Evolutionary conservation across 2,329 filamentous ascomycete genomes (phyloP).

Genomic region (Fusarium cicatricum): DNA sequence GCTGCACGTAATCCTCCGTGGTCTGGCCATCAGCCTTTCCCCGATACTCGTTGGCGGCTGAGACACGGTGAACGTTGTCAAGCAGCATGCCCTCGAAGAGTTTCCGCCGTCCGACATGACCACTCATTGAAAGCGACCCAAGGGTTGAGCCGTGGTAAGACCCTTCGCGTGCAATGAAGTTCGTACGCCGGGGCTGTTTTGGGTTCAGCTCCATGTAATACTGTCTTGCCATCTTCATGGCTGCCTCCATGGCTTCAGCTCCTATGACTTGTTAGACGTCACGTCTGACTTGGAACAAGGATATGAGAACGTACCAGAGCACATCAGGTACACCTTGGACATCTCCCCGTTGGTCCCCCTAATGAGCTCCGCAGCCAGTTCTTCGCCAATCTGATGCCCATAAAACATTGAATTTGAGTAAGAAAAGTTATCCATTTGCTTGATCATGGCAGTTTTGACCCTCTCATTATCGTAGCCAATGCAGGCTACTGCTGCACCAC

Average conservation of each 20-base stretch:
- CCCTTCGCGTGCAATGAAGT: constrained; percentile 72
- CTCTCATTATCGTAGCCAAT: too few relatives aligned
- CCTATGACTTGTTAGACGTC: constrained; percentile 46
- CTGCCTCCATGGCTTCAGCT: constrained; percentile 55
- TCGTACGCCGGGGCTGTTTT: constrained; percentile 62
- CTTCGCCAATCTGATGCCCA: constrained; percentile 33
- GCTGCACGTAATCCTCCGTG: constrained; percentile 30
- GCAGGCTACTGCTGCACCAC: too few relatives aligned
- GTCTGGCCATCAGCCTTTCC: constrained; percentile 39
- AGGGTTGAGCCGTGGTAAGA: constrained; percentile 79
- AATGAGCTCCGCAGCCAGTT: constrained; percentile 40
- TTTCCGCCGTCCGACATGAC: constrained; percentile 25
- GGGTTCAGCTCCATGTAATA: constrained; percentile 52
- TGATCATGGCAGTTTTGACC: constrained; percentile 8
- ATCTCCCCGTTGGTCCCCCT: constrained; percentile 45
- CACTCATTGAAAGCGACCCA: constrained; percentile 68
- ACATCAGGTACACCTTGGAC: constrained; percentile 47
- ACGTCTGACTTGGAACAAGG: not conserved
- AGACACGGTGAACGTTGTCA: constrained; percentile 34
- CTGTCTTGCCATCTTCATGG: constrained; percentile 56
- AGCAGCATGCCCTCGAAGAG: constrained; percentile 35
- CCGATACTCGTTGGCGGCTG: constrained; percentile 24
- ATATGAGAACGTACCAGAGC: constrained; percentile 42
- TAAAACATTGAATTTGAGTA: constrained; percentile 34
- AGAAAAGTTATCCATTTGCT: constrained; percentile 34